Evolutionary conservation across 2,329 filamentous ascomycete species (phyloP).

Genomic region (Pestalotiopsis sp.): DNA sequence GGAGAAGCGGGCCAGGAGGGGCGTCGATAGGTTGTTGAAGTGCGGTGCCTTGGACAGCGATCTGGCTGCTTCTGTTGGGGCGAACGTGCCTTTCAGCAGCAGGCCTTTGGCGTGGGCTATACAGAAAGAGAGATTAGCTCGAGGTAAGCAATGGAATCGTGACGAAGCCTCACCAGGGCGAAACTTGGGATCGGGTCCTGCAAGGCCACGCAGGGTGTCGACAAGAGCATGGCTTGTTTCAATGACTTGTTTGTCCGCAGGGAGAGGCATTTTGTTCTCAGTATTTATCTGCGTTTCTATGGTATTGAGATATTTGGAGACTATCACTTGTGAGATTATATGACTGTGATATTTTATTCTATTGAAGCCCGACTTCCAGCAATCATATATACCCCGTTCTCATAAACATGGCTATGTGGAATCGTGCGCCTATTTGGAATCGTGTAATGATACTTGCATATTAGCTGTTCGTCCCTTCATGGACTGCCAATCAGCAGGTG

Average conservation of each 20-base stretch:
- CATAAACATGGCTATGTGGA: too few relatives aligned
- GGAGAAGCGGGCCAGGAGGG: constrained; percentile 51
- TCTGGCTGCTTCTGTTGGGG: constrained; percentile 43
- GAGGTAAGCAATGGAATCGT: too few relatives aligned
- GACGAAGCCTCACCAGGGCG: background rate
- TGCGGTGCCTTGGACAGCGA: constrained; percentile 49
- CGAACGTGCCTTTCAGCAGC: constrained; percentile 54
- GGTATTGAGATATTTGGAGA: background rate
- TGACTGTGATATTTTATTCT: too few relatives aligned
- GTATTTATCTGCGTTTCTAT: background rate
- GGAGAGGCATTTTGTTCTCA: constrained; percentile 2
- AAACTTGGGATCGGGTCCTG: background rate
- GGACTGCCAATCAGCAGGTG: background rate
- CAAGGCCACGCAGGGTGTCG: background rate
- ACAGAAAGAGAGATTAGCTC: background rate
- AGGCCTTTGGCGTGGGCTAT: constrained; percentile 57
- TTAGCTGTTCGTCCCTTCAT: too few relatives aligned
- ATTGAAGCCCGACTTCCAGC: too few relatives aligned
- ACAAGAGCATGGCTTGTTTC: constrained; percentile 8
- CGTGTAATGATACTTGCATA: too few relatives aligned
- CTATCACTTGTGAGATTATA: too few relatives aligned
- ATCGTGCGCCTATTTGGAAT: too few relatives aligned
- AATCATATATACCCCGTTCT: too few relatives aligned
- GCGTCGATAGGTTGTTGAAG: constrained; percentile 45
- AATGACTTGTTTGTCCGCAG: background rate